Evolutionary conservation across 345 rosid species (phyloP).

Genomic region (Clarkia xantiana): DNA sequence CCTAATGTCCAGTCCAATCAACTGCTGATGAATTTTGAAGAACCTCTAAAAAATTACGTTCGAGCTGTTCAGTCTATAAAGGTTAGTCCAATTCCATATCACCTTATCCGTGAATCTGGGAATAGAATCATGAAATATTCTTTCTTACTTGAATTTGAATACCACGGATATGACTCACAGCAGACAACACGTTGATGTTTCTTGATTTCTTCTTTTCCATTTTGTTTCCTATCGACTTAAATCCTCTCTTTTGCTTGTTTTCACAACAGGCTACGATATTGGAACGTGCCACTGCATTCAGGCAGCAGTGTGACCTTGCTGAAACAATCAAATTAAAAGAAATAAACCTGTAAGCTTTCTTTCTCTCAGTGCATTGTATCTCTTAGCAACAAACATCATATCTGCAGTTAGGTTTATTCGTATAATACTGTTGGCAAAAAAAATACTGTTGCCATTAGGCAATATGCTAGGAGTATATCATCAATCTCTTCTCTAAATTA

Average conservation of each 20-base stretch:
- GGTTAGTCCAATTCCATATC: slow-evolving; percentile 17
- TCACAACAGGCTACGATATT: slow-evolving; percentile 63
- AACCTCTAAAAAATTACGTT: slow-evolving; percentile 91
- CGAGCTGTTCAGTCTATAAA: slow-evolving; percentile 86
- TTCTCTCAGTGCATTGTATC: background rate
- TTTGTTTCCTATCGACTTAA: background rate
- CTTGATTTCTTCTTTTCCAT: background rate
- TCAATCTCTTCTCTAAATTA: too few relatives aligned
- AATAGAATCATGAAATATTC: too few relatives aligned
- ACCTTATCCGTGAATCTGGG: too few relatives aligned
- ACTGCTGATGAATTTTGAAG: slow-evolving; percentile 91
- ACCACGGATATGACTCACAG: too few relatives aligned
- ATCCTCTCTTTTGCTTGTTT: background rate
- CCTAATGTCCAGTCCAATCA: slow-evolving; percentile 51
- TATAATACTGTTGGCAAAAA: too few relatives aligned
- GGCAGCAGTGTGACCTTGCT: slow-evolving; percentile 86
- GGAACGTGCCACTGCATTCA: slow-evolving; percentile 85
- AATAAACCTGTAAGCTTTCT: slow-evolving; percentile 74
- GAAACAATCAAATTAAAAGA: slow-evolving; percentile 92
- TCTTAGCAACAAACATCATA: too few relatives aligned
- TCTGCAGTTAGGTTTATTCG: slow-evolving; percentile 4
- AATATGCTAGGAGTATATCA: slow-evolving; percentile 13
- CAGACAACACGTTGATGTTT: background rate
- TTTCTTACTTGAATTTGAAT: too few relatives aligned
- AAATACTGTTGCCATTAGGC: too few relatives aligned